Base-by-base conservation (phyloP, 2,329 filamentous ascomycete genomes). In the Ophiostoma himal-ulmi region DNA sequence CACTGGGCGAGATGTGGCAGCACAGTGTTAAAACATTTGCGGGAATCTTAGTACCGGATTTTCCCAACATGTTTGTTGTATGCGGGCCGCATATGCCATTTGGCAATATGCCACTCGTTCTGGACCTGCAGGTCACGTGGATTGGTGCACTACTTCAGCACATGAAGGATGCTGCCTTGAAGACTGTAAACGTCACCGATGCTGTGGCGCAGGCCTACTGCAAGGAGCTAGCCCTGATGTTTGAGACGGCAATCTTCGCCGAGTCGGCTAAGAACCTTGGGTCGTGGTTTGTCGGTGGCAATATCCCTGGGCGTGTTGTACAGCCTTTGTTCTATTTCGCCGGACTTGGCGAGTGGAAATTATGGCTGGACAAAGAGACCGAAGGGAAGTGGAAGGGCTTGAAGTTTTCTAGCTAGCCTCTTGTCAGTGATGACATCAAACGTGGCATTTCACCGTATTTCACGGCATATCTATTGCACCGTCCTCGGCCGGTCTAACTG, bases 1-100 rank as follows among this genome's bases (percentile, higher is more conserved):
- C 74, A 0, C 73, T 80, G 11, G 71, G 71, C 7, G 76, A 80
- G 1, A 72, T 74, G 1, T 80, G 78, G 79, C 71, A 73, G 8
- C 54, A 76, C 1, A 76, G 75, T 3, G 75, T 77, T 2, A 73
- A 72, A 34, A 78, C 79, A 0, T 75, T 76, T 17, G 73, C 75
- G 11, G 76, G 75, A 5, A 22, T 76, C 0, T 72, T 74, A 3
- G 69, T 72, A 0, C 71, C 69, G 2, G 72, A 69, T 11, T 73
- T 71, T 39, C 71, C 73, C 30, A 74, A 74, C 41, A 70, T 73
- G 70, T 74, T 74, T 41, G 30, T 71, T 26, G 26, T 72, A n/a
- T 71, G 69, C 37, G 72, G 73, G 8, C 72, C 71, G 8, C 73
- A 74, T 36, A 73, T 73, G 44, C 68, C 69, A 20, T 70, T 67